Percentiles rank a stretch among this genome's conserved stretches.
Conservation (phyloP, 208 protist genomes). For the Trypanosoma caninum region DNA sequence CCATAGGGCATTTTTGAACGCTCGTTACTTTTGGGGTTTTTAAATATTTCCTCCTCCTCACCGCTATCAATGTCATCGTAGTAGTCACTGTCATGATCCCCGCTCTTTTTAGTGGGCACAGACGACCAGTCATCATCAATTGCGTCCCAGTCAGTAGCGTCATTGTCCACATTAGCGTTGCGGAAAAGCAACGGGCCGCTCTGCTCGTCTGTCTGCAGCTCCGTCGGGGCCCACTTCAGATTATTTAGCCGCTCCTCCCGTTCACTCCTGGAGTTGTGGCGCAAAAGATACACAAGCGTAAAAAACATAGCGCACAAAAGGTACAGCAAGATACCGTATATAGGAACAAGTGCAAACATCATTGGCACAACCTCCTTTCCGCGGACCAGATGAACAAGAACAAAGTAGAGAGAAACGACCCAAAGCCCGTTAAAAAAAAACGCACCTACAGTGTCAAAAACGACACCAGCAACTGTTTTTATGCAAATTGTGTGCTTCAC, state of each 20-base stretch:
- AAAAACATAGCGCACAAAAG: conserved; percentile 61
- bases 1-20: conserved; percentile 11
- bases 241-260: conserved; percentile 28
- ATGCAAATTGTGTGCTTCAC: conserved; percentile 72
- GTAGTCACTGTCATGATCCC: conserved; percentile 10
- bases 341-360: conserved; percentile 55
- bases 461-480: conserved; percentile 45
- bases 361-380: conserved; percentile 40
- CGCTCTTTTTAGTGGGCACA: conserved; percentile 26
- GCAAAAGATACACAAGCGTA: conserved; percentile 58
- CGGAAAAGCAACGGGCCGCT: conserved; percentile 11
- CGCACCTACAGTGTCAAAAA: conserved; percentile 79
- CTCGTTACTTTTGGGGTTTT: conserved; percentile 9
- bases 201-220: neutral
- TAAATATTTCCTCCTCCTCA: conserved; percentile 39
- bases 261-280: conserved; percentile 29
- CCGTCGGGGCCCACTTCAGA: conserved; percentile 22
- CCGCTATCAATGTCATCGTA: conserved; percentile 54
- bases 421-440: conserved; percentile 82
- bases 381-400: conserved; percentile 63
- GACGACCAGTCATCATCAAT: conserved; percentile 32
- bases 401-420: conserved; percentile 78
- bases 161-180: conserved; percentile 7
- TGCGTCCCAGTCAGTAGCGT: conserved; percentile 38
- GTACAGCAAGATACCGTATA: conserved; percentile 71